A percentile compares a stretch with the other conserved stretches of the same genome.
Evolutionary conservation across 1,284 basidiomycete species (phyloP).

Genomic region (Kwoniella shivajii): DNA sequence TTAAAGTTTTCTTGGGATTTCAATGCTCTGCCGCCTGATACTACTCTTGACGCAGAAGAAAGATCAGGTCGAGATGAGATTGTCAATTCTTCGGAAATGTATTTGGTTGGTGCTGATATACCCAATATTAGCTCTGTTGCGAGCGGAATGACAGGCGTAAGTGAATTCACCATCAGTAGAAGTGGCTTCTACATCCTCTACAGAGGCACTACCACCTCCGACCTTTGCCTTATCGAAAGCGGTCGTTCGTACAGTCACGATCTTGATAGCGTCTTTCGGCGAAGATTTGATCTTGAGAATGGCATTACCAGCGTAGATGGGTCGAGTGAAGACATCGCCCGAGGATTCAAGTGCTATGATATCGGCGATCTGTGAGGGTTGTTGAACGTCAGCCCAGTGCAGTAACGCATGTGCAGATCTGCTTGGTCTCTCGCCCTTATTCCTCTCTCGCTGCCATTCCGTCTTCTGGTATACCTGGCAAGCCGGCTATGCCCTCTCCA

Average conservation of each 20-base stretch:
- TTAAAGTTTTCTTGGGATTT: conserved; percentile 95
- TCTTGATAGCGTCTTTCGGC: conserved; percentile 69
- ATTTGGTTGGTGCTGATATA: conserved; percentile 63
- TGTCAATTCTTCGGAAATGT: conserved; percentile 80
- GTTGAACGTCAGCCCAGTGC: too few species aligned
- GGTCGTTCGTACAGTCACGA: conserved; percentile 95
- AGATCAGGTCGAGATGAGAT: conserved; percentile 94
- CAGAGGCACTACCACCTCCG: conserved; percentile 59
- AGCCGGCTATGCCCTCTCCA: too few species aligned
- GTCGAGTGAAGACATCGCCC: conserved; percentile 80
- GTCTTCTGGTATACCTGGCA: too few species aligned
- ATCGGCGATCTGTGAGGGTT: conserved; percentile 71
- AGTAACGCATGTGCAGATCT: too few species aligned
- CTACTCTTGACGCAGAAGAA: conserved; percentile 80
- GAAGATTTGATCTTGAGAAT: conserved; percentile 87
- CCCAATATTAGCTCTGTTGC: conserved; percentile 4
- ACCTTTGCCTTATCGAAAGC: conserved; percentile 76
- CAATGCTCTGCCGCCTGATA: conserved; percentile 93
- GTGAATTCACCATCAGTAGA: conserved; percentile 60
- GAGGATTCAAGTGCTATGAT: conserved; percentile 79
- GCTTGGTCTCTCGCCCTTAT: too few species aligned
- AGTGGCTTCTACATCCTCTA: conserved; percentile 69
- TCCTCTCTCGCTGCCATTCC: too few species aligned
- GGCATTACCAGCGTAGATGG: conserved; percentile 98
- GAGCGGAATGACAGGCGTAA: too few species aligned